Conservation (phyloP, 2,329 filamentous ascomycete species). For the Cladosporium velox region DNA sequence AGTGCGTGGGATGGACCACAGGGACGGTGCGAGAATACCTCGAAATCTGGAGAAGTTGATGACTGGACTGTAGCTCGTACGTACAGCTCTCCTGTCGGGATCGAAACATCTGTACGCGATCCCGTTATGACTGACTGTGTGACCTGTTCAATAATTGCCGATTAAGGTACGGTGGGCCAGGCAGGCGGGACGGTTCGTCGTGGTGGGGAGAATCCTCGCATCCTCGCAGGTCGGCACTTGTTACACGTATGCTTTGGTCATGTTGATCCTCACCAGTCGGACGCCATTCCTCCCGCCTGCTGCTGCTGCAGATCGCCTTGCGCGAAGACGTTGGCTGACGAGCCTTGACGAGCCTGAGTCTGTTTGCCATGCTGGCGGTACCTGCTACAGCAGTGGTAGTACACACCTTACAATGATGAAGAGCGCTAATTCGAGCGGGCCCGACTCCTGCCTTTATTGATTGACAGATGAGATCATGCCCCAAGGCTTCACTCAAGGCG, state of each 20-base stretch:
- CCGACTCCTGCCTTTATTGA: not conserved
- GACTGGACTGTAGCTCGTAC: not conserved
- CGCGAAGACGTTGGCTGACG: not conserved
- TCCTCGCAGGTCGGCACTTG: conserved; percentile 8
- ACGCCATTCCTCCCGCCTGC: not conserved
- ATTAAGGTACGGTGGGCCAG: not conserved
- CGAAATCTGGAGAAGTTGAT: not conserved
- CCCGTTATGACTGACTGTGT: too few relatives aligned
- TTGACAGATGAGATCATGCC: conserved; percentile 6
- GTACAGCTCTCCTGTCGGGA: not conserved
- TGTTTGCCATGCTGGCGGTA: conserved; percentile 2
- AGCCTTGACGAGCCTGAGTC: not conserved
- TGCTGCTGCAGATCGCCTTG: not conserved
- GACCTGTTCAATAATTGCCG: not conserved
- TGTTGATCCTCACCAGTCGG: not conserved
- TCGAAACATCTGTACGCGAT: not conserved
- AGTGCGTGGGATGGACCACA: not conserved
- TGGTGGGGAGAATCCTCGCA: conserved; percentile 17
- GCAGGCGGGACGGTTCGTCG: conserved; percentile 17
- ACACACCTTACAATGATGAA: not conserved
- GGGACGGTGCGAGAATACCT: not conserved
- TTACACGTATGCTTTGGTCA: conserved; percentile 8
- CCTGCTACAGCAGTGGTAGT: not conserved
- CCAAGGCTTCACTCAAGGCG: conserved; percentile 4
- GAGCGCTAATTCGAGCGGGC: not conserved